Base-by-base conservation (phyloP, 2,329 filamentous ascomycete genomes). In the Cordyceps cateniannulata region DNA sequence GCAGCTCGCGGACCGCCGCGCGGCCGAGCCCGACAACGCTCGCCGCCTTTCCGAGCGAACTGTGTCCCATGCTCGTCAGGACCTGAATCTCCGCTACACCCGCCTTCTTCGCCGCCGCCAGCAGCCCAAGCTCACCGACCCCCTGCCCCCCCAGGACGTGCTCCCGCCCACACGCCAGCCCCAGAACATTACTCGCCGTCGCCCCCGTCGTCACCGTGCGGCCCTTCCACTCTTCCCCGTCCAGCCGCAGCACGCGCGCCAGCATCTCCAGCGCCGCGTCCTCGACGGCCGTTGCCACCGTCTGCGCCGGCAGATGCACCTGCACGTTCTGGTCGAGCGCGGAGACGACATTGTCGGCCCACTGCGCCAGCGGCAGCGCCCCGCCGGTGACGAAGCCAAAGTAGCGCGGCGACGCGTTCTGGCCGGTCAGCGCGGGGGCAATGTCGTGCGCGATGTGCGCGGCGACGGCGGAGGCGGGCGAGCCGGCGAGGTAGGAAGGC, bases 371-470 rank as follows among this genome's bases (percentile, higher is more conserved):
- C 6, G 91, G 90, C 0, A 93, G 89, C 8, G 82, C 79, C 16
- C 91, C 89, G 49, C 93, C 93, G 0, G 88, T 96, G 6, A 97
- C 89, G 71, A 97, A 96, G 62, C 91, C 93, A 72, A 91, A 96
- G 78, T 96, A 96, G 59, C 85, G 84, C 12, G 85, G 73, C 48
- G 82, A 85, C 47, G 82, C 80, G 65, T 85, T 86, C 68, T 85
- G 83, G 18, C 79, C 82, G 66, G 87, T 91, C 62, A 95, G 81
- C 1, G 81, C 88, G 1, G 82, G 81, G 45, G 82, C 73, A 61
- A 85, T 74, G 62, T 76, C 72, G 8, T 66, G 35, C 10, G 76
- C 66, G 40, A 85, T 75, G 69, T 85, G 81, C 14, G 68, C 62
- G 48, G 68, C 63, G 27, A 70, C 61, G 62, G 68, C 54, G 69